Percentiles rank a stretch among this genome's conserved stretches.
Evolutionary conservation across 2,329 filamentous ascomycete species (phyloP).

Genomic region (Xylariaceae sp.): DNA sequence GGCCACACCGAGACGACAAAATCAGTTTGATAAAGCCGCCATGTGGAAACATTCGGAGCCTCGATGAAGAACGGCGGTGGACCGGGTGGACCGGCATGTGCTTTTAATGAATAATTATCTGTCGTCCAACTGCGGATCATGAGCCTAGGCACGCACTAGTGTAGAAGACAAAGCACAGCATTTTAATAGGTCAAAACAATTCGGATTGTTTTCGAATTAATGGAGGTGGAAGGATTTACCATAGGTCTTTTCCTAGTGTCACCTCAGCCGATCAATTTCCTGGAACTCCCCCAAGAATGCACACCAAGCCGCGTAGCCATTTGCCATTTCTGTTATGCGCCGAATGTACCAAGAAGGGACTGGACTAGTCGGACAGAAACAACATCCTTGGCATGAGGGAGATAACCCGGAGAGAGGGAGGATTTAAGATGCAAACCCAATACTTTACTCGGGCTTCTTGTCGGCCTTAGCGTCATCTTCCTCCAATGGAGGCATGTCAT

Average conservation of each 20-base stretch:
- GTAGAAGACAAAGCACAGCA: not conserved
- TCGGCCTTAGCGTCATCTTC: constrained; percentile 42
- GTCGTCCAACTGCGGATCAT: not conserved
- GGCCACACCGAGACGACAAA: not conserved
- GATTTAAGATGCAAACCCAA: constrained; percentile 4
- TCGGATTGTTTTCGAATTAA: constrained; percentile 10
- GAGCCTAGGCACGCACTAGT: not conserved
- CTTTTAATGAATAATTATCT: no score
- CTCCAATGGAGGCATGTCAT: constrained; percentile 80
- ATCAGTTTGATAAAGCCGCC: not conserved
- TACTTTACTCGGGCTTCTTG: constrained; percentile 26
- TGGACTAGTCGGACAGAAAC: constrained; percentile 22
- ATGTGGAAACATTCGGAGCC: not conserved
- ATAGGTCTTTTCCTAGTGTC: constrained; percentile 14
- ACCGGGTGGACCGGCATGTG: not conserved
- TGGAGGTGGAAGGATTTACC: constrained; percentile 7
- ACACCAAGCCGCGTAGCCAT: constrained; percentile 17
- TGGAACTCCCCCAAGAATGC: constrained; percentile 10
- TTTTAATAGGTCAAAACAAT: not conserved
- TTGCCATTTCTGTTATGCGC: constrained; percentile 21
- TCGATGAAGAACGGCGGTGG: not conserved
- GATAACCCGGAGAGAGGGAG: constrained; percentile 7
- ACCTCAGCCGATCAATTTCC: constrained; percentile 12
- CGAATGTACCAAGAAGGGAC: constrained; percentile 15
- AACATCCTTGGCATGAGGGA: constrained; percentile 5